Evolutionary conservation across 176 grass and related monocot genomes (phyloP).

Genomic region (Guadua angustifolia): DNA sequence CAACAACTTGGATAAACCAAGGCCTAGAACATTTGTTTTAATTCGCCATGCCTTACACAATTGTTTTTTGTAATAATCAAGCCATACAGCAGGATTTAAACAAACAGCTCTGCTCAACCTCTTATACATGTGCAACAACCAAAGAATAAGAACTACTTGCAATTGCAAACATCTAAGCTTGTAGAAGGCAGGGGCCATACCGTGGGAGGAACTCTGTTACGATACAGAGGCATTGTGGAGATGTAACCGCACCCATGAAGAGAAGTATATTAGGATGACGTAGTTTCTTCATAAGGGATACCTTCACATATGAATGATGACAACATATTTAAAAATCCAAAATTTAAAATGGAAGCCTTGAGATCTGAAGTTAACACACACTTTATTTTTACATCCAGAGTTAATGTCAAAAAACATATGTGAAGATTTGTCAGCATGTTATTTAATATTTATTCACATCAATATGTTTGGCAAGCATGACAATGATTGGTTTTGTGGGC

Average conservation of each 20-base stretch:
- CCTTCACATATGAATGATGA: constrained; percentile 57
- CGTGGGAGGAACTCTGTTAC: constrained; percentile 94
- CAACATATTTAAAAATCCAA: constrained; percentile 12
- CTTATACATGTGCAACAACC: constrained; percentile 18
- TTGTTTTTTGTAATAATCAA: background rate
- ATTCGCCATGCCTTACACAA: constrained; percentile 9
- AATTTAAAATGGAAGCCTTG: constrained; percentile 25
- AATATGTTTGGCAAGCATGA: constrained; percentile 29
- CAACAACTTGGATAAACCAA: constrained; percentile 12
- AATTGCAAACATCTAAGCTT: constrained; percentile 37
- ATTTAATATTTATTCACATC: constrained; percentile 37
- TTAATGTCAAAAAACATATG: constrained; percentile 25
- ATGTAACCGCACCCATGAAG: constrained; percentile 95
- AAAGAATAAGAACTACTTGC: constrained; percentile 30
- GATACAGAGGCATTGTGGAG: constrained; percentile 96
- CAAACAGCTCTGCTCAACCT: constrained; percentile 8
- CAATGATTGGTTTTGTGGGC: constrained; percentile 17
- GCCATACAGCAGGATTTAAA: constrained; percentile 23
- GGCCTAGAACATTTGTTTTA: constrained; percentile 14
- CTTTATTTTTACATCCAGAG: constrained; percentile 28
- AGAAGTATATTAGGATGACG: constrained; percentile 97
- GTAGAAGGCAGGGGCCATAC: constrained; percentile 49
- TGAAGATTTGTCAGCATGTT: background rate
- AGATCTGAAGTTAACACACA: constrained; percentile 9
- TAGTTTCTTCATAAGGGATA: constrained; percentile 98